These are phyloP conservation scores for Glonium stellatum DNA, from an alignment of 495 filamentous ascomycete genomes.

Conservation along the genomic window DNA sequence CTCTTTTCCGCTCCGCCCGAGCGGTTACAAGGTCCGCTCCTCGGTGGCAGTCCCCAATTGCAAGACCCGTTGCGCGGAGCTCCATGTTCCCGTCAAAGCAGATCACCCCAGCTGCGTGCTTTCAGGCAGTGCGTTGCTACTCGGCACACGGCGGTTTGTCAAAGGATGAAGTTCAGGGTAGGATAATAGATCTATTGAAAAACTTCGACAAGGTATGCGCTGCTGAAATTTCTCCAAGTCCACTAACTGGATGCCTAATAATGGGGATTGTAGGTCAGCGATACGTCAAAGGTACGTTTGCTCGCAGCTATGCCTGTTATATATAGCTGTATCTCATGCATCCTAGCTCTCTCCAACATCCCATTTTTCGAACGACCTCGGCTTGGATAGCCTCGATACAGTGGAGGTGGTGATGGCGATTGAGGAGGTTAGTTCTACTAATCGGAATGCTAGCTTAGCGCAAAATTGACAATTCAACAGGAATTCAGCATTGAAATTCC, in stretches of 20 bases:
- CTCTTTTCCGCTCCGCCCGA: constrained; percentile 60
- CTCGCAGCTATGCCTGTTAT: not conserved
- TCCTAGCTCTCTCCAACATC: constrained; percentile 67
- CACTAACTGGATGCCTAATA: constrained; percentile 12
- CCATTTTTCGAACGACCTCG: constrained; percentile 94
- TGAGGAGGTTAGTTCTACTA: constrained; percentile 70
- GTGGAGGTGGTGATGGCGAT: constrained; percentile 99
- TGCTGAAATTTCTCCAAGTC: constrained; percentile 2
- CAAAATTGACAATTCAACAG: constrained; percentile 45
- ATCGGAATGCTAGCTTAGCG: not conserved
- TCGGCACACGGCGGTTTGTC: constrained; percentile 69
- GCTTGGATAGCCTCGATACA: constrained; percentile 92
- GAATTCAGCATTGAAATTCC: constrained; percentile 99
- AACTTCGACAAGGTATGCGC: constrained; percentile 92
- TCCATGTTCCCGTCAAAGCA: constrained; percentile 49
- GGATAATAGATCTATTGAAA: constrained; percentile 85
- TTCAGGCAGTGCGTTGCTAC: constrained; percentile 70
- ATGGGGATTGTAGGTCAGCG: constrained; percentile 32
- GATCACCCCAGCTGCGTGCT: constrained; percentile 49
- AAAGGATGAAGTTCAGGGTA: constrained; percentile 79
- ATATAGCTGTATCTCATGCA: constrained; percentile 13
- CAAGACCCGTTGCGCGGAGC: constrained; percentile 49
- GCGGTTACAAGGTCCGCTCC: constrained; percentile 44
- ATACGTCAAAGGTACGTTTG: constrained; percentile 39
- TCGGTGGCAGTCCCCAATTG: constrained; percentile 50